Percentiles rank a stretch among this genome's conserved stretches.
These are phyloP conservation scores for Exophiala bonariae DNA, from an alignment of 2,329 filamentous ascomycete species.

Conservation along the genomic window DNA sequence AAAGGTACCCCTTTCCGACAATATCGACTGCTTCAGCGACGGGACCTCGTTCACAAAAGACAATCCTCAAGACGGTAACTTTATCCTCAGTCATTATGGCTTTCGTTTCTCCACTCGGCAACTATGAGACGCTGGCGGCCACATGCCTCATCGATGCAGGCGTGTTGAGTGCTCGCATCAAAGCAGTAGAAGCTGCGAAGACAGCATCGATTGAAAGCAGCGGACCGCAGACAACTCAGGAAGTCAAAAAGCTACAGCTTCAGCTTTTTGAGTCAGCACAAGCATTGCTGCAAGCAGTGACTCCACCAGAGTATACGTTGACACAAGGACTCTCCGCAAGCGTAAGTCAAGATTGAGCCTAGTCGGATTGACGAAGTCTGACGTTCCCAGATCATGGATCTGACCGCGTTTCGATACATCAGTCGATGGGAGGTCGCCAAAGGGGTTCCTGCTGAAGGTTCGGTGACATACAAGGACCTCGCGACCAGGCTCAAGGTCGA, in stretches of 20 bases:
- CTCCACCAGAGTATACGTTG: slow-evolving; percentile 12
- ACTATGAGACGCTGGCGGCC: slow-evolving; percentile 10
- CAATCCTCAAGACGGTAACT: not conserved
- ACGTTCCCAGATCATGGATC: slow-evolving; percentile 1
- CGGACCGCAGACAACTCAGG: not conserved
- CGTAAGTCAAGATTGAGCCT: slow-evolving; percentile 5
- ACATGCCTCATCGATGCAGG: slow-evolving; percentile 12
- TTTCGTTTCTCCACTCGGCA: not conserved
- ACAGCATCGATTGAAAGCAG: not conserved
- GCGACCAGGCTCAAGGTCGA: slow-evolving; percentile 2
- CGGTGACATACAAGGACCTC: slow-evolving; percentile 2
- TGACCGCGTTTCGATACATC: slow-evolving; percentile 3
- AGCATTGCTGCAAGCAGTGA: slow-evolving; percentile 5
- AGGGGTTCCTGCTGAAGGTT: not conserved
- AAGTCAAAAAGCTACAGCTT: slow-evolving; percentile 2
- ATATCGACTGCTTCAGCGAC: too few relatives aligned
- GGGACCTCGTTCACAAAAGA: too few relatives aligned
- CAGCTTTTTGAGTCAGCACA: slow-evolving; percentile 14
- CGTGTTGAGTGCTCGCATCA: slow-evolving; percentile 2
- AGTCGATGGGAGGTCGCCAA: slow-evolving; percentile 3
- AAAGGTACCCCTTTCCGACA: too few relatives aligned
- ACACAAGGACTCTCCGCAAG: slow-evolving; percentile 12
- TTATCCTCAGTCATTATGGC: slow-evolving; percentile 1
- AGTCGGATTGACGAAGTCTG: not conserved
- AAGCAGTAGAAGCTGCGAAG: not conserved